These are phyloP conservation scores for Oenanthe sinensis DNA, from an alignment of 129 eudicot genomes.

Conservation along the genomic window DNA sequence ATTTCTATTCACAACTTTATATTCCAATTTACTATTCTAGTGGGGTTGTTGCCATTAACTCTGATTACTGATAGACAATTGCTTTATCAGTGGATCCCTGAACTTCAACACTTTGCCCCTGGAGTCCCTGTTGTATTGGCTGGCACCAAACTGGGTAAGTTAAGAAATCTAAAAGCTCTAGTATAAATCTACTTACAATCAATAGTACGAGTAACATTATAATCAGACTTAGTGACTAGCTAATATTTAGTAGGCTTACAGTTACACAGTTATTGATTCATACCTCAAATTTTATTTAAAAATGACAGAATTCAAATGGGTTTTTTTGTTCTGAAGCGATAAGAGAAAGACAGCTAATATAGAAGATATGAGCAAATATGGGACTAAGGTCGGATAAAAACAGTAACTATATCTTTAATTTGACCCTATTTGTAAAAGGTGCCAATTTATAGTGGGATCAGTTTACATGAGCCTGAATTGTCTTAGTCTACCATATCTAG, in stretches of 20 bases:
- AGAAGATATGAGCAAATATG: not conserved
- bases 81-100: conserved; percentile 85
- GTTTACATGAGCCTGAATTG: not conserved
- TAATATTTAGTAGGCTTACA: not conserved
- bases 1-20: not conserved
- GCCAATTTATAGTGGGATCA: not conserved
- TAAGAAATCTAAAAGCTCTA: not conserved
- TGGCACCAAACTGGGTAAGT: conserved; percentile 93
- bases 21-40: not conserved
- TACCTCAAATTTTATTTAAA: too few species aligned
- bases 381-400: too few species aligned
- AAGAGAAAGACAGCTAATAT: not conserved
- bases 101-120: conserved; percentile 94
- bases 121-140: conserved; percentile 83
- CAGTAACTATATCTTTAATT: too few species aligned
- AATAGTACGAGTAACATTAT: not conserved
- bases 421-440: not conserved
- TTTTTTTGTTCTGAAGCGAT: too few species aligned
- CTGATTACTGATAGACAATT: conserved; percentile 21
- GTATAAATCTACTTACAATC: not conserved
- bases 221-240: not conserved
- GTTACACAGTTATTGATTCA: too few species aligned
- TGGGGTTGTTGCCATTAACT: conserved; percentile 1
- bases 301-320: too few species aligned
- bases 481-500: not conserved